Percentiles rank a stretch among this genome's conserved stretches.
These are phyloP conservation scores for Tilletia setariae DNA, from an alignment of 1,284 basidiomycete genomes.

Conservation along the genomic window DNA sequence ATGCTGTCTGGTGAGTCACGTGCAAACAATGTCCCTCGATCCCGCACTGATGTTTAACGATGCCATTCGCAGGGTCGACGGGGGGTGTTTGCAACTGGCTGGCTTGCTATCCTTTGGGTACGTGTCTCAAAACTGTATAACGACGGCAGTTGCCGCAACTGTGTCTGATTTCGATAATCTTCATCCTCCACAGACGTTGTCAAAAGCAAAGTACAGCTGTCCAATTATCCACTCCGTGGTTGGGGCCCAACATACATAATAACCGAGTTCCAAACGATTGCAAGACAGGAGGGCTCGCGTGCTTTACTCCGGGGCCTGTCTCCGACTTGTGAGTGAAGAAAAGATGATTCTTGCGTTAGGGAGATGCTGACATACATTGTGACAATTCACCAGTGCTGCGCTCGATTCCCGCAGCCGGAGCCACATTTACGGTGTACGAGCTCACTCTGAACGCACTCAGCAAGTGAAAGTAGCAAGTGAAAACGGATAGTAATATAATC, in stretches of 20 bases:
- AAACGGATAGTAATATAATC: too few relatives aligned
- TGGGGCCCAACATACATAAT: slow-evolving; percentile 28
- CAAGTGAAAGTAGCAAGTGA: background rate
- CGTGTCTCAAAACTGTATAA: background rate
- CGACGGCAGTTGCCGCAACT: background rate
- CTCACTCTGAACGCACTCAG: slow-evolving; percentile 22
- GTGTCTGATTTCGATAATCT: background rate
- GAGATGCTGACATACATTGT: too few relatives aligned
- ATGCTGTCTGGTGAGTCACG: slow-evolving; percentile 62
- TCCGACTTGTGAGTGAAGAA: slow-evolving; percentile 24
- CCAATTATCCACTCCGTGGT: slow-evolving; percentile 20
- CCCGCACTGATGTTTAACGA: too few relatives aligned
- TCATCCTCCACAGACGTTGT: slow-evolving; percentile 28
- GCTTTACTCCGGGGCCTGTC: slow-evolving; percentile 35
- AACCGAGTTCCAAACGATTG: slow-evolving; percentile 25
- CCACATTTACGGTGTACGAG: slow-evolving; percentile 43
- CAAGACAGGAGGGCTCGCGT: slow-evolving; percentile 21
- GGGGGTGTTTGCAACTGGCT: slow-evolving; percentile 94
- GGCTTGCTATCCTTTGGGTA: slow-evolving; percentile 80
- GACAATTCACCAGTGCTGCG: slow-evolving; percentile 32
- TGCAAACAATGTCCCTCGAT: too few relatives aligned
- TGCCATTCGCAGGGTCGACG: slow-evolving; percentile 63
- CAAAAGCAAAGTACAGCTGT: slow-evolving; percentile 34
- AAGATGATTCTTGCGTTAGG: too few relatives aligned
- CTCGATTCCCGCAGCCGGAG: slow-evolving; percentile 41